Conservation (phyloP, 495 filamentous ascomycete genomes). For the Umbilicaria muhlenbergii region DNA sequence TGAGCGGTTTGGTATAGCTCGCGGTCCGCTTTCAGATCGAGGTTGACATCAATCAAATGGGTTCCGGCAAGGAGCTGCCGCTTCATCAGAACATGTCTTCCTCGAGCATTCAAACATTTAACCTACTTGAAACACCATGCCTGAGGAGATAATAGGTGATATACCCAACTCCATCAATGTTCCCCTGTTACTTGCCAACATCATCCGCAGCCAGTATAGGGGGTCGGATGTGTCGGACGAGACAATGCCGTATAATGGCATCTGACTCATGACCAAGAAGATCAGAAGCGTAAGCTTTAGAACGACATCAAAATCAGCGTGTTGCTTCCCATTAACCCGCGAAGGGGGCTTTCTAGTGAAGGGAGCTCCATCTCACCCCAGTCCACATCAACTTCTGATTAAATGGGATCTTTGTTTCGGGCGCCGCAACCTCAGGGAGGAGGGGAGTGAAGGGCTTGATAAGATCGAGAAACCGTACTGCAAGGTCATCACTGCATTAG, state of each 20-base stretch:
- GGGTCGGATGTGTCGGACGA: slow-evolving; percentile 95
- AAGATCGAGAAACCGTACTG: slow-evolving; percentile 98
- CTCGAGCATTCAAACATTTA: not conserved
- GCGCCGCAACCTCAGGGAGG: slow-evolving; percentile 95
- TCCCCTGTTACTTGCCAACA: slow-evolving; percentile 97
- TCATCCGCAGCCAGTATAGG: slow-evolving; percentile 99
- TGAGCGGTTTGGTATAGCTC: slow-evolving; percentile 99
- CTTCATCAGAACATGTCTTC: slow-evolving; percentile 11
- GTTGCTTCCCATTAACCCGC: slow-evolving; percentile 2
- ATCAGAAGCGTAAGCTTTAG: slow-evolving; percentile 77
- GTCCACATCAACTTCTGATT: slow-evolving; percentile 99
- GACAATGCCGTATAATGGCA: slow-evolving; percentile 93
- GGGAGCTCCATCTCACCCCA: slow-evolving; percentile 38
- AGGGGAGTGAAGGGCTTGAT: slow-evolving; percentile 99
- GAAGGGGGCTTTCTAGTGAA: slow-evolving; percentile 1
- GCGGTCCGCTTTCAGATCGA: slow-evolving; percentile 97
- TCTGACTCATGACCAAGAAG: slow-evolving; percentile 99
- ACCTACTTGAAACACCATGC: slow-evolving; percentile 93
- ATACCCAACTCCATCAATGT: slow-evolving; percentile 99
- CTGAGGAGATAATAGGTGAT: slow-evolving; percentile 96
- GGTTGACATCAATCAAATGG: slow-evolving; percentile 98
- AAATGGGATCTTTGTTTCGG: slow-evolving; percentile 92
- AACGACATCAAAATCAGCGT: slow-evolving; percentile 18
- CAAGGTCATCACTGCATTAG: slow-evolving; percentile 4
- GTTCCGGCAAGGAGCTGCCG: slow-evolving; percentile 81